phyloP scores from a whole-genome alignment of 23 red algal species.

The Pyropia yezoensis region DNA sequence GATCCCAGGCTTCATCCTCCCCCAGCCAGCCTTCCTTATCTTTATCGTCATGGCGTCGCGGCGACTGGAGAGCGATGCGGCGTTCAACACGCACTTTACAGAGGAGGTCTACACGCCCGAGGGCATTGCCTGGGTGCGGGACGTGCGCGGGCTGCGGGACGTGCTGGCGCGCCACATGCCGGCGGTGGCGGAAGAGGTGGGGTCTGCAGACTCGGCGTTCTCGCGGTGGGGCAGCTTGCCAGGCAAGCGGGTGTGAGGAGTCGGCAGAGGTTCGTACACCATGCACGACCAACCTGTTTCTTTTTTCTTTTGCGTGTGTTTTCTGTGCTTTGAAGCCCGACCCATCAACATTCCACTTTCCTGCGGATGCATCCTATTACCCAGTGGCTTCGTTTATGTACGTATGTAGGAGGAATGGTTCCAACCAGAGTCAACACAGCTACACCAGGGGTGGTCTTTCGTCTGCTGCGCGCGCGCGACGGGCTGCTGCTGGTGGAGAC shows the following conservation, averaged over 20 bases:
- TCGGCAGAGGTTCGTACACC: not conserved
- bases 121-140: not conserved
- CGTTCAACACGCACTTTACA: not conserved
- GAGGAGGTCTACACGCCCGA: not conserved
- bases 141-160: not conserved
- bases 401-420: too few species aligned
- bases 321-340: too few species aligned
- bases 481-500: too few species aligned
- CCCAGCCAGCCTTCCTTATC: not conserved
- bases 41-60: not conserved
- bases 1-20: not conserved
- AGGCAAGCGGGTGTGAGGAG: not conserved
- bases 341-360: too few species aligned
- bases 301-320: too few species aligned
- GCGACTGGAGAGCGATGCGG: not conserved
- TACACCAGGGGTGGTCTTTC: too few species aligned
- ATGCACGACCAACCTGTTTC: too few species aligned
- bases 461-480: too few species aligned
- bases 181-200: not conserved
- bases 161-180: not conserved
- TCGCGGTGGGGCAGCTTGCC: not conserved
- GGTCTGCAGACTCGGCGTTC: not conserved
- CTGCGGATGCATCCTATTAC: too few species aligned
- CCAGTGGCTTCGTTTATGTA: too few species aligned
- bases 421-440: too few species aligned